These are phyloP conservation scores for Alternaria tenuissima DNA, from an alignment of 2,329 filamentous ascomycete species.

Conservation along the genomic window DNA sequence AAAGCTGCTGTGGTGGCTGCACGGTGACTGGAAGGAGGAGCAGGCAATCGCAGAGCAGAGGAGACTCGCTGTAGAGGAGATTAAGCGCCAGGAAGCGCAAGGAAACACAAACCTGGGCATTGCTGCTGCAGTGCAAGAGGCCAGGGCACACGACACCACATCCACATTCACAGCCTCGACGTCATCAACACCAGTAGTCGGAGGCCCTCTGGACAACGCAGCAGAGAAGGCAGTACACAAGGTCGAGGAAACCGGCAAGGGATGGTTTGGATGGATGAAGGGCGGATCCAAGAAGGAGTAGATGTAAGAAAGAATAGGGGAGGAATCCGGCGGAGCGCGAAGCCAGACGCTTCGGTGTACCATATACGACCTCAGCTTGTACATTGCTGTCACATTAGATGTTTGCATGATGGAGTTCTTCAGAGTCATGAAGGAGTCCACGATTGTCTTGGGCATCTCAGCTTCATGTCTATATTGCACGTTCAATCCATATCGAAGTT, in stretches of 20 bases:
- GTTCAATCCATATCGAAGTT: background rate
- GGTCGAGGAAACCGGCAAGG: conserved; percentile 49
- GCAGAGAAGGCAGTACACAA: conserved; percentile 52
- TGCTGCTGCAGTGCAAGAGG: conserved; percentile 45
- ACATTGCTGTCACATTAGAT: conserved; percentile 45
- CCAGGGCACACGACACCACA: conserved; percentile 32
- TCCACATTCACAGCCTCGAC: conserved; percentile 11
- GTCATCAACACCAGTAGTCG: conserved; percentile 44
- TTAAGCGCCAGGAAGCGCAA: conserved; percentile 39
- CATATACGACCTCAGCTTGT: conserved; percentile 43
- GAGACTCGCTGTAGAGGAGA: conserved; percentile 41
- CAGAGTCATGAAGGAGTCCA: conserved; percentile 30
- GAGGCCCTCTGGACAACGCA: conserved; percentile 58
- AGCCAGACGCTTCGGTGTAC: conserved; percentile 34
- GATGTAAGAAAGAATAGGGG: background rate
- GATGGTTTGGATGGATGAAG: conserved; percentile 57
- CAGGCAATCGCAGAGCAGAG: conserved; percentile 47
- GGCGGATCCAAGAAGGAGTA: conserved; percentile 44
- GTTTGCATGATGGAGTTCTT: conserved; percentile 46
- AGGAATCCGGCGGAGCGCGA: background rate
- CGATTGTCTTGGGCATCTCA: conserved; percentile 36
- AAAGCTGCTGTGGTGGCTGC: conserved; percentile 46
- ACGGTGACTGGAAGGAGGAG: conserved; percentile 51
- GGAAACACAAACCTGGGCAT: conserved; percentile 32
- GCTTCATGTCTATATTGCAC: conserved; percentile 38